These are phyloP conservation scores for Bruguiera hainesii DNA, from an alignment of 441 rosid genomes.

Conservation along the genomic window DNA sequence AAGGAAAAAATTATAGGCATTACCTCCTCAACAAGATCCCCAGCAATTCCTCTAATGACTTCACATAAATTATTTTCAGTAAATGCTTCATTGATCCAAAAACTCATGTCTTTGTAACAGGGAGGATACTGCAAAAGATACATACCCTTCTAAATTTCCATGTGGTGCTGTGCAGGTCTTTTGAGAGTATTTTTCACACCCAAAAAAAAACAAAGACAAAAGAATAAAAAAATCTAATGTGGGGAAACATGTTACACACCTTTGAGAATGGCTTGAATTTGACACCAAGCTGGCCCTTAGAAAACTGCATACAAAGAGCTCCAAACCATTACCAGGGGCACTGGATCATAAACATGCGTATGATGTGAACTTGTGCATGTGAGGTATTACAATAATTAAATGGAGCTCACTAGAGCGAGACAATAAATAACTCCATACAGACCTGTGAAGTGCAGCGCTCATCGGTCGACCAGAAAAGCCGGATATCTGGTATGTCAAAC, in stretches of 20 bases:
- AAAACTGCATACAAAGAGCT: conserved; percentile 47
- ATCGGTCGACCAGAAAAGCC: conserved; percentile 88
- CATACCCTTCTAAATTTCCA: conserved; percentile 2
- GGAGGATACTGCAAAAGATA: conserved; percentile 73
- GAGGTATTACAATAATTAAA: not conserved
- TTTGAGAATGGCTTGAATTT: conserved; percentile 91
- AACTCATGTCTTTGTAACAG: conserved; percentile 90
- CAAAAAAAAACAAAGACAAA: not conserved
- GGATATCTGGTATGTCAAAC: conserved; percentile 93
- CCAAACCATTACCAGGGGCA: conserved; percentile 4
- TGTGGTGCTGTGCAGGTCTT: not conserved
- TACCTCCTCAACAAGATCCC: conserved; percentile 98
- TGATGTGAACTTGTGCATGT: not conserved
- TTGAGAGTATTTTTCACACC: not conserved
- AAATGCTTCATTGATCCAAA: conserved; percentile 86
- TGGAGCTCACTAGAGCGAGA: not conserved
- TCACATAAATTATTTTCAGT: conserved; percentile 97
- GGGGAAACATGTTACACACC: conserved; percentile 36
- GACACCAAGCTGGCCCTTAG: conserved; percentile 67
- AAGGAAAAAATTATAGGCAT: not conserved
- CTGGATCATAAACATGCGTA: not conserved
- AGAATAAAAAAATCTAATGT: not conserved
- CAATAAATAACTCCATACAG: conserved; percentile 13
- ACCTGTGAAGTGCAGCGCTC: conserved; percentile 94
- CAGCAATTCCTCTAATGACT: conserved; percentile 86